A percentile compares a stretch with the other conserved stretches of the same genome.
Evolutionary conservation across 192 early-diverging fungal species (phyloP).

Genomic region (Coemansia pectinata): DNA sequence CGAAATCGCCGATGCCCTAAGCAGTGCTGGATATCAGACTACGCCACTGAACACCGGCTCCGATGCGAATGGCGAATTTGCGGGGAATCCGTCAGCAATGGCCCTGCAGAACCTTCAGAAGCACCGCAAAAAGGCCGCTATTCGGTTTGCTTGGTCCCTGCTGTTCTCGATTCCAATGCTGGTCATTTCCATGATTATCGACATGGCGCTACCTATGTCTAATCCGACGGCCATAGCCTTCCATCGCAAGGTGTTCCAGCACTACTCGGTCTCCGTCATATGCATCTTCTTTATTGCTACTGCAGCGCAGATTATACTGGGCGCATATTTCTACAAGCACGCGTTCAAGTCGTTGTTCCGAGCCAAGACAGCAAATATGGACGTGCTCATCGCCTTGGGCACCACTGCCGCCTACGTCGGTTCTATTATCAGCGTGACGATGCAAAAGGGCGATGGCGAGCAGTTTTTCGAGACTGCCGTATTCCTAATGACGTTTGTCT

Average conservation of each 20-base stretch:
- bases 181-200: conserved; percentile 61
- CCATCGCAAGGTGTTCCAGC: conserved; percentile 44
- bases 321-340: conserved; percentile 73
- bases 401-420: conserved; percentile 84
- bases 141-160: conserved; percentile 62
- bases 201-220: conserved; percentile 40
- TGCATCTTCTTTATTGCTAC: conserved; percentile 73
- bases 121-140: conserved; percentile 75
- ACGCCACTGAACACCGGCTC: conserved; percentile 28
- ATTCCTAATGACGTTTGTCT: conserved; percentile 90
- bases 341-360: conserved; percentile 79
- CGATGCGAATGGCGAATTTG: conserved; percentile 43
- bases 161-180: conserved; percentile 81
- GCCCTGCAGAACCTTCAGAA: conserved; percentile 70
- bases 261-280: conserved; percentile 47
- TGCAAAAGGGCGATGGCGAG: conserved; percentile 58
- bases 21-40: conserved; percentile 73
- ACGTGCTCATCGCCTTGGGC: conserved; percentile 85
- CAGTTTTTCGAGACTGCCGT: conserved; percentile 94
- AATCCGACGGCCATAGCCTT: conserved; percentile 37
- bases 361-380: conserved; percentile 88
- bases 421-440: conserved; percentile 66
- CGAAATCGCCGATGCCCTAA: conserved; percentile 75
- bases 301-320: conserved; percentile 88
- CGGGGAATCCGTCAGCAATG: conserved; percentile 62